phyloP scores from a whole-genome alignment of 306 rosid species.

The Quercus wislizeni region DNA sequence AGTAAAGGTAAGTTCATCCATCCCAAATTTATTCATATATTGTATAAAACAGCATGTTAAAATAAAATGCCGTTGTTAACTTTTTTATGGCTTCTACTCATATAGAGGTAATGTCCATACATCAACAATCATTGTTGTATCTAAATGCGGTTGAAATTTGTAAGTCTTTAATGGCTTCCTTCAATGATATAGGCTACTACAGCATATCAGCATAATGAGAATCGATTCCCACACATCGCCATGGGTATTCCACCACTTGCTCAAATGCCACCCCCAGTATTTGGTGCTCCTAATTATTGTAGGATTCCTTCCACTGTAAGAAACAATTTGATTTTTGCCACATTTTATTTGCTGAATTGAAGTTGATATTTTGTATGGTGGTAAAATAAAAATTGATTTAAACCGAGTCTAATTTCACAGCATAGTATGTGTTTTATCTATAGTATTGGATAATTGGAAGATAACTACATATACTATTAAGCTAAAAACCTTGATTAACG shows the following conservation, averaged over 20 bases:
- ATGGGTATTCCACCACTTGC: not conserved
- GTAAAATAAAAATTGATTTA: too few relatives aligned
- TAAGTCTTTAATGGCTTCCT: not conserved
- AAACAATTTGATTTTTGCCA: not conserved
- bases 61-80: too few relatives aligned
- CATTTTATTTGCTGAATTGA: too few relatives aligned
- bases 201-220: slow-evolving; percentile 9
- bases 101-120: not conserved
- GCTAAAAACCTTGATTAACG: too few relatives aligned
- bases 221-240: slow-evolving; percentile 36
- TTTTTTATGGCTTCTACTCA: too few relatives aligned
- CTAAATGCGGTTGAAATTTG: too few relatives aligned
- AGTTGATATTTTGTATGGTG: too few relatives aligned
- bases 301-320: slow-evolving; percentile 20
- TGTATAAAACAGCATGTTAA: too few relatives aligned
- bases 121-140: not conserved
- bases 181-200: not conserved
- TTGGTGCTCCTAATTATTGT: not conserved
- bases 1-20: not conserved
- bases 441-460: too few relatives aligned
- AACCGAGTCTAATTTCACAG: too few relatives aligned
- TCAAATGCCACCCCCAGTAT: not conserved
- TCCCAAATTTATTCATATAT: not conserved
- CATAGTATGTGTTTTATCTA: too few relatives aligned
- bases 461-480: too few relatives aligned